Conservation (phyloP, 805 yeast genomes). For the Teunomyces kruisii region DNA sequence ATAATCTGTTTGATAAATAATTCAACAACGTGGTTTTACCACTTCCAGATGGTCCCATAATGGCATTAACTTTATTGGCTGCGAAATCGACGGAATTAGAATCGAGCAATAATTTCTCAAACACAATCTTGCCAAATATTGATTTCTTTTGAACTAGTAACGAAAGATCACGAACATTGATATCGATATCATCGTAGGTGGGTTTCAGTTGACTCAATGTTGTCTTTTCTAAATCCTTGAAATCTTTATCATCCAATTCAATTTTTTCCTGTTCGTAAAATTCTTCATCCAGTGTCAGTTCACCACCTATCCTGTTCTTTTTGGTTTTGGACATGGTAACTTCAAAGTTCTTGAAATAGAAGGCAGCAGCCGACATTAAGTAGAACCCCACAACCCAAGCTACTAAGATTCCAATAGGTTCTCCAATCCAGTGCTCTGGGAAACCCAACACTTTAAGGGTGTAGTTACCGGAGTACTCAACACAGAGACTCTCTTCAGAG, state of each 20-base stretch:
- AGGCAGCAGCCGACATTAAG: slow-evolving; percentile 11
- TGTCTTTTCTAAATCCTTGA: background rate
- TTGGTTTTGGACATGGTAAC: slow-evolving; percentile 22
- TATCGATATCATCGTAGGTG: background rate
- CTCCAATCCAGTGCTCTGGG: slow-evolving; percentile 22
- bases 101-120: slow-evolving; percentile 20
- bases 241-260: background rate
- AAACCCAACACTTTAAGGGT: slow-evolving; percentile 20
- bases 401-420: slow-evolving; percentile 20
- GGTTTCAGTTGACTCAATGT: background rate
- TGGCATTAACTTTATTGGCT: slow-evolving; percentile 37
- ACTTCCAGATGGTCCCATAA: slow-evolving; percentile 49
- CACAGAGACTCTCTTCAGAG: slow-evolving; percentile 16
- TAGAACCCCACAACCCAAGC: slow-evolving; percentile 22
- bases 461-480: slow-evolving; percentile 21
- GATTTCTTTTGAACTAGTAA: slow-evolving; percentile 2
- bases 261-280: slow-evolving; percentile 8
- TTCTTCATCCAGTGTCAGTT: slow-evolving; percentile 11
- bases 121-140: slow-evolving; percentile 5
- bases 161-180: background rate
- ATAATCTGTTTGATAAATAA: slow-evolving; percentile 23
- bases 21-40: slow-evolving; percentile 44
- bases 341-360: slow-evolving; percentile 20
- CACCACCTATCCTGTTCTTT: slow-evolving; percentile 19
- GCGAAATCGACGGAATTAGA: slow-evolving; percentile 30